Evolutionary conservation across 225 moss, liverwort and hornwort genomes (phyloP).

Genomic region (Thuidium tamariscinum): DNA sequence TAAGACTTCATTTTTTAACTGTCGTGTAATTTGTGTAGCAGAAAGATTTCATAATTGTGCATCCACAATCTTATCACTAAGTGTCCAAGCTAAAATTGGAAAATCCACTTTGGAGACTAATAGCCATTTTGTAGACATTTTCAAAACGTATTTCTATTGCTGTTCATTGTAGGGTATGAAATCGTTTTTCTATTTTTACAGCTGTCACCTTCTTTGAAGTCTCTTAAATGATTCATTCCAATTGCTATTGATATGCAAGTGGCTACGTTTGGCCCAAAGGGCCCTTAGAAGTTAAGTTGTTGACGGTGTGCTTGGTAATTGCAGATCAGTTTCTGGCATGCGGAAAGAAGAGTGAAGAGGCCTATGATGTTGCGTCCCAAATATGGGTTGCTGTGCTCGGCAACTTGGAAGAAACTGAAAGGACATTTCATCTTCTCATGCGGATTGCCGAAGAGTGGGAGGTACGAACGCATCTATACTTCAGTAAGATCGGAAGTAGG

Average conservation of each 20-base stretch:
- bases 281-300: neutral
- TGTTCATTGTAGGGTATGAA: neutral
- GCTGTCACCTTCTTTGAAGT: neutral
- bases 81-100: neutral
- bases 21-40: neutral
- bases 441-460: slow-evolving; percentile 99
- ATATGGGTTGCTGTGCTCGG: slow-evolving; percentile 96
- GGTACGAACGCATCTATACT: slow-evolving; percentile 28
- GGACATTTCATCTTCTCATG: slow-evolving; percentile 87
- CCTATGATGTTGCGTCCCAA: slow-evolving; percentile 81
- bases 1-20: neutral
- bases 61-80: neutral
- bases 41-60: neutral
- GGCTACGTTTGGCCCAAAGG: neutral
- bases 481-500: neutral
- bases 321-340: slow-evolving; percentile 98
- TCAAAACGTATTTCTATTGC: neutral
- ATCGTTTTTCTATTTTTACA: neutral
- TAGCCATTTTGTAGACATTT: neutral
- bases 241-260: neutral
- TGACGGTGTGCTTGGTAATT: neutral
- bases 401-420: slow-evolving; percentile 88
- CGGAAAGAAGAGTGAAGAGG: slow-evolving; percentile 91
- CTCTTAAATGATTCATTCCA: neutral
- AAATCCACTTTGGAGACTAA: neutral